These are phyloP conservation scores for Xylaria castorea DNA, from an alignment of 495 filamentous ascomycete genomes.

Conservation along the genomic window DNA sequence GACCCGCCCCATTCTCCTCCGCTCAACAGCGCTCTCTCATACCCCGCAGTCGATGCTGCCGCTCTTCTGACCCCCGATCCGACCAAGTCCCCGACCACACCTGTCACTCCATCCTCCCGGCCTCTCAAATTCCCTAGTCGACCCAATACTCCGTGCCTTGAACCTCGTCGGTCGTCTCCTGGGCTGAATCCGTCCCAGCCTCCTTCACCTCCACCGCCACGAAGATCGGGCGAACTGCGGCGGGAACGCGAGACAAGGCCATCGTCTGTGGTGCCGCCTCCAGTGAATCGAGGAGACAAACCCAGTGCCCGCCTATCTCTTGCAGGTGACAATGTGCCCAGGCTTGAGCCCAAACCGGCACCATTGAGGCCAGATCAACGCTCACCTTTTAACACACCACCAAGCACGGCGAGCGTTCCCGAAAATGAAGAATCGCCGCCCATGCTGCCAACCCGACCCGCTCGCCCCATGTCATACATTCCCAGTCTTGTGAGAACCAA, in stretches of 20 bases:
- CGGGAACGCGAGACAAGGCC: conserved; percentile 49
- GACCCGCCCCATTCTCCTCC: conserved; percentile 80
- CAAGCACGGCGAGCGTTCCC: conserved; percentile 73
- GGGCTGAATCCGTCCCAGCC: conserved; percentile 49
- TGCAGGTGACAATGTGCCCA: conserved; percentile 34
- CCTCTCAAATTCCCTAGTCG: conserved; percentile 61
- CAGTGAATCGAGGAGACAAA: conserved; percentile 82
- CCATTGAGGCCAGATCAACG: conserved; percentile 48
- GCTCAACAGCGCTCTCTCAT: conserved; percentile 48
- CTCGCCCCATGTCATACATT: conserved; percentile 36
- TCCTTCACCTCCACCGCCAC: conserved; percentile 61
- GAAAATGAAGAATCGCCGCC: conserved; percentile 55
- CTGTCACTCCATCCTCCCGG: conserved; percentile 57
- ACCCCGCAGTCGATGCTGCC: conserved; percentile 47
- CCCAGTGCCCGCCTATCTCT: conserved; percentile 61
- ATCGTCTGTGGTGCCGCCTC: conserved; percentile 63
- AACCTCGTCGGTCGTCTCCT: conserved; percentile 55
- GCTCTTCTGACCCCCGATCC: conserved; percentile 56
- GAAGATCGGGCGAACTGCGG: conserved; percentile 58
- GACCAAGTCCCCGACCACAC: conserved; percentile 51
- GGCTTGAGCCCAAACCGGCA: conserved; percentile 39
- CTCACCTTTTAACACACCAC: conserved; percentile 92
- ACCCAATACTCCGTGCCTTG: conserved; percentile 56
- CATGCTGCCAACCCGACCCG: conserved; percentile 51
- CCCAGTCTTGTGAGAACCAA: conserved; percentile 32